These are phyloP conservation scores for Aureobasidium sp. DNA, from an alignment of 2,329 filamentous ascomycete genomes.

Conservation along the genomic window DNA sequence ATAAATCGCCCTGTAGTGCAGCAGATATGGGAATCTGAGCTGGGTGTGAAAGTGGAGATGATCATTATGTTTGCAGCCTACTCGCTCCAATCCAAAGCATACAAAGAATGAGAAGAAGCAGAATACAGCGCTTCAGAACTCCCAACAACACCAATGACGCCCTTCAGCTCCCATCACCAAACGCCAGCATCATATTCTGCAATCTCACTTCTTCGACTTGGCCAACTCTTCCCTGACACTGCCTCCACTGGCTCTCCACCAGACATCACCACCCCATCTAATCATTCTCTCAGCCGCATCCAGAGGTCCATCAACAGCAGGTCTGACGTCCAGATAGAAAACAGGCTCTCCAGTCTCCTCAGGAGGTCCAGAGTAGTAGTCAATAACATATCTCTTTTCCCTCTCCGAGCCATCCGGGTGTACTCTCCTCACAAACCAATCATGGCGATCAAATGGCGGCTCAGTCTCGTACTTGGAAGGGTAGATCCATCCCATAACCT, in stretches of 20 bases:
- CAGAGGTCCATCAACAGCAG: conserved; percentile 73
- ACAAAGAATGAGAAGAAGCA: background rate
- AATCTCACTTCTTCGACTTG: conserved; percentile 15
- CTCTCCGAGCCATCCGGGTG: conserved; percentile 57
- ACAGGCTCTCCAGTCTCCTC: conserved; percentile 89
- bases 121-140: background rate
- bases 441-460: conserved; percentile 91
- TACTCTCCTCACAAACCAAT: conserved; percentile 85
- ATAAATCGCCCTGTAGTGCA: too few species aligned
- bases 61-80: background rate
- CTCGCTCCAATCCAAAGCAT: background rate
- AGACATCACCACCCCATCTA: conserved; percentile 86
- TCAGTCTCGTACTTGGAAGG: conserved; percentile 72
- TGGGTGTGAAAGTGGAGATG: background rate
- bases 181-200: background rate
- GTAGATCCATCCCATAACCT: conserved; percentile 70
- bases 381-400: conserved; percentile 90
- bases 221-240: conserved; percentile 46
- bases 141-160: background rate
- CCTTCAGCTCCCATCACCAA: background rate
- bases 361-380: conserved; percentile 83
- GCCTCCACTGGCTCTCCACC: conserved; percentile 81
- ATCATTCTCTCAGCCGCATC: conserved; percentile 75
- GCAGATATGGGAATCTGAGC: too few species aligned
- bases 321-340: conserved; percentile 91